Conservation (phyloP, 805 yeast genomes). For the Candida morakotiae region DNA sequence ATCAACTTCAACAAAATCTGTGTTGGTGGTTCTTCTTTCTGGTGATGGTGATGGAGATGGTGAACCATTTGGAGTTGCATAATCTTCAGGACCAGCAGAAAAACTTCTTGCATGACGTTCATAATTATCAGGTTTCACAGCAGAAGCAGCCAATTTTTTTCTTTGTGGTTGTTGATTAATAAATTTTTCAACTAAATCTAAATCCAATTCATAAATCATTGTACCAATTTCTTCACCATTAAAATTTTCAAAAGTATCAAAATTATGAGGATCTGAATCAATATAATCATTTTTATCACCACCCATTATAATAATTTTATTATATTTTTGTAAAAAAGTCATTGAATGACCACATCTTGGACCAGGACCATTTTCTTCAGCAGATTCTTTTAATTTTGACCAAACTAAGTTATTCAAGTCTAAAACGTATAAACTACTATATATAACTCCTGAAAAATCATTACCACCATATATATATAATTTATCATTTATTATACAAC, state of each 20-base stretch:
- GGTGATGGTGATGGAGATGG: slow-evolving; percentile 10
- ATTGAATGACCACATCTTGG: slow-evolving; percentile 90
- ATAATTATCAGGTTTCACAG: slow-evolving; percentile 10
- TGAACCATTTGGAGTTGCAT: slow-evolving; percentile 25
- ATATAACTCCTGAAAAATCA: slow-evolving; percentile 63
- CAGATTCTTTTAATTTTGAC: slow-evolving; percentile 57
- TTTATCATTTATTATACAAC: slow-evolving; percentile 71
- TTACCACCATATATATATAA: slow-evolving; percentile 91
- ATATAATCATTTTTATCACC: slow-evolving; percentile 80
- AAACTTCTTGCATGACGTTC: slow-evolving; percentile 33
- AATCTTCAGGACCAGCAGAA: slow-evolving; percentile 33
- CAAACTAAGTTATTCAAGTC: slow-evolving; percentile 70
- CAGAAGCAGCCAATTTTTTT: slow-evolving; percentile 8
- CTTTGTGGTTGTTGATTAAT: no score
- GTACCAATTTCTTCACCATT: slow-evolving; percentile 51
- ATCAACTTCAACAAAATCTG: slow-evolving; percentile 27
- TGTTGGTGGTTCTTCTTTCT: slow-evolving; percentile 9
- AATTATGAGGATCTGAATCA: slow-evolving; percentile 40
- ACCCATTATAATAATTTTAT: slow-evolving; percentile 82
- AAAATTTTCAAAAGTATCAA: slow-evolving; percentile 49
- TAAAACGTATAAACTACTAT: slow-evolving; percentile 66
- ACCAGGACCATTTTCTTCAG: slow-evolving; percentile 56
- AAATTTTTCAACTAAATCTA: slow-evolving; percentile 34
- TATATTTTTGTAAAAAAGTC: slow-evolving; percentile 61
- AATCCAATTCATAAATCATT: slow-evolving; percentile 61